These are phyloP conservation scores for Amanita molliuscula DNA, from an alignment of 768 basidiomycete genomes.

Conservation along the genomic window DNA sequence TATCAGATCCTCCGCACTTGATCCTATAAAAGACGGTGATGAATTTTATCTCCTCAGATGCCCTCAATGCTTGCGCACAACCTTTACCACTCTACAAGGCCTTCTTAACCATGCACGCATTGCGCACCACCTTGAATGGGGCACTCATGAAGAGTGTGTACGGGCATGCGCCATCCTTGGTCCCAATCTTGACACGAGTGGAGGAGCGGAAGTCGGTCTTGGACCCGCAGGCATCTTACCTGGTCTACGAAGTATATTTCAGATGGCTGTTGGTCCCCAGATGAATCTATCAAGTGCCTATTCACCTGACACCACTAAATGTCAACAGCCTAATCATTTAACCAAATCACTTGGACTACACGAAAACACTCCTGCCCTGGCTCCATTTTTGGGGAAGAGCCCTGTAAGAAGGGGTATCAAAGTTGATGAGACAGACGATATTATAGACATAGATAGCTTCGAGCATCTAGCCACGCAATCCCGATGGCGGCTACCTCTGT, in stretches of 20 bases:
- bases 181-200: conserved; percentile 25
- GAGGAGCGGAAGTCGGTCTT: conserved; percentile 33
- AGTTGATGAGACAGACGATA: conserved; percentile 25
- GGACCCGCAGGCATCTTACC: conserved; percentile 32
- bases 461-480: conserved; percentile 8
- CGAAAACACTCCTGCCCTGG: conserved; percentile 38
- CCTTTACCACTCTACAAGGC: conserved; percentile 42
- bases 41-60: conserved; percentile 32
- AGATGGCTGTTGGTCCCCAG: conserved; percentile 31
- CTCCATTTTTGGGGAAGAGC: conserved; percentile 36
- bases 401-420: conserved; percentile 30
- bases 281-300: not conserved
- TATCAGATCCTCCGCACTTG: conserved; percentile 21
- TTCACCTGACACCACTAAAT: not conserved
- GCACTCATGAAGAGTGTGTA: conserved; percentile 45
- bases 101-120: conserved; percentile 45
- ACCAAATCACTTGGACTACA: conserved; percentile 37
- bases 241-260: conserved; percentile 37
- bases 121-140: conserved; percentile 39
- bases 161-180: conserved; percentile 36
- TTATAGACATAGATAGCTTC: conserved; percentile 25
- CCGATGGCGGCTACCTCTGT: conserved; percentile 27
- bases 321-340: conserved; percentile 15
- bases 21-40: conserved; percentile 12
- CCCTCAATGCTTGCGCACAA: conserved; percentile 31